These are phyloP conservation scores for Neonectria faginata DNA, from an alignment of 2,329 filamentous ascomycete species.

Conservation along the genomic window DNA sequence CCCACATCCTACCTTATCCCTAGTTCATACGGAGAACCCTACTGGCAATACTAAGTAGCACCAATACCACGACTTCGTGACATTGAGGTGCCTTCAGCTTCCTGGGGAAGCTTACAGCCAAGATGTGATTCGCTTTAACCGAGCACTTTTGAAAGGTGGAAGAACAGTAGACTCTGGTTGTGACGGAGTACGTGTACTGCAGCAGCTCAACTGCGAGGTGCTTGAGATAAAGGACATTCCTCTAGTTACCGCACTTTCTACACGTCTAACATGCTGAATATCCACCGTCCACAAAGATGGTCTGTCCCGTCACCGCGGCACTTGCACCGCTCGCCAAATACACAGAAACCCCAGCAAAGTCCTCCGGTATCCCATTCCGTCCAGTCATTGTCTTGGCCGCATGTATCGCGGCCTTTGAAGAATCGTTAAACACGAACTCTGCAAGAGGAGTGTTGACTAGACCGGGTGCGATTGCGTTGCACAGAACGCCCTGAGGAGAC, in stretches of 20 bases:
- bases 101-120: background rate
- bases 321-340: slow-evolving; percentile 49
- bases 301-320: slow-evolving; percentile 49
- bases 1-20: background rate
- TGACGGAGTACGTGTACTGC: background rate
- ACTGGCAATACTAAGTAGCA: slow-evolving; percentile 34
- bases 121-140: background rate
- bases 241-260: background rate
- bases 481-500: slow-evolving; percentile 49
- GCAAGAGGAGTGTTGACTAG: slow-evolving; percentile 48
- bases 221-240: background rate
- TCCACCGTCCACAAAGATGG: slow-evolving; percentile 51
- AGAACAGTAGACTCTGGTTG: background rate
- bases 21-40: slow-evolving; percentile 35
- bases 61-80: slow-evolving; percentile 29
- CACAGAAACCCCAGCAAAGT: slow-evolving; percentile 49
- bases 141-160: slow-evolving; percentile 10
- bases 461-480: slow-evolving; percentile 50
- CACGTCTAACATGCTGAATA: slow-evolving; percentile 43
- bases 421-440: slow-evolving; percentile 37
- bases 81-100: background rate
- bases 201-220: background rate
- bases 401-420: slow-evolving; percentile 39
- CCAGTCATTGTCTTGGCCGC: slow-evolving; percentile 47
- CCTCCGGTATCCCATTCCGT: slow-evolving; percentile 47